Evolutionary conservation across 192 early-diverging fungal genomes (phyloP), one percentile per base, ranked within the genome.

Genomic region (Funneliformis geosporum): DNA sequence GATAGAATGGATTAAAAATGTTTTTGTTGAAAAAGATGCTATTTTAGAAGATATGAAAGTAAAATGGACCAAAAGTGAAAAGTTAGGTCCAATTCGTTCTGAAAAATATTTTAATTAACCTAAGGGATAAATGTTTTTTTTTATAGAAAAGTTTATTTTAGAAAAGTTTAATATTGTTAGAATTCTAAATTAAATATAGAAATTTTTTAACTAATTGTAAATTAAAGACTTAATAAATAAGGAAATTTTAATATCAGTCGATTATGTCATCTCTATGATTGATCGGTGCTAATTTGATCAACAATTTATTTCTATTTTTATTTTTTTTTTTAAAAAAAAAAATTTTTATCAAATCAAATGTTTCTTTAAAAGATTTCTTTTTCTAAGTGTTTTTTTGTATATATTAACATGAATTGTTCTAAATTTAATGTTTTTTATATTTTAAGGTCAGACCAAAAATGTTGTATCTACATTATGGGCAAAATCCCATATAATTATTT

Each of bases 11-110:
- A 86, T 97, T 73, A 84, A 89, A 47, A 79, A 90, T 39, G 83
- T 91, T 50, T 98, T 91, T 84, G 84, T 92, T 18, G 94, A 96
- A 80, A 98, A 98, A 86, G 96, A 98, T 85, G 81, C 83, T 61
- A 90, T 94, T 62, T 88, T 98, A 89, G 90, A 86, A 60, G 80
- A 86, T n/a, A 82, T 90, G 80, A 85, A 85, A 66, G 65, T 82
- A 23, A 76, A 82, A 66, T 90, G 89, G 89, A 89, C 85, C 12
- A 82, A 85, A 23, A 75, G 60, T 25, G 80, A 85, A 55, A 80
- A 82, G 33, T 82, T 84, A 28, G 79, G 82, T 65, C 78, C 21
- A 25, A 40, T 79, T 79, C 44, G 18, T 50, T 33, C 21, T 33
- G 77, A 79, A 23, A 67, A 40, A 60, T 79, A 69, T 79, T 79